Evolutionary conservation across 257 asterid genomes (phyloP).

Genomic region (Solanum medicagineum): DNA sequence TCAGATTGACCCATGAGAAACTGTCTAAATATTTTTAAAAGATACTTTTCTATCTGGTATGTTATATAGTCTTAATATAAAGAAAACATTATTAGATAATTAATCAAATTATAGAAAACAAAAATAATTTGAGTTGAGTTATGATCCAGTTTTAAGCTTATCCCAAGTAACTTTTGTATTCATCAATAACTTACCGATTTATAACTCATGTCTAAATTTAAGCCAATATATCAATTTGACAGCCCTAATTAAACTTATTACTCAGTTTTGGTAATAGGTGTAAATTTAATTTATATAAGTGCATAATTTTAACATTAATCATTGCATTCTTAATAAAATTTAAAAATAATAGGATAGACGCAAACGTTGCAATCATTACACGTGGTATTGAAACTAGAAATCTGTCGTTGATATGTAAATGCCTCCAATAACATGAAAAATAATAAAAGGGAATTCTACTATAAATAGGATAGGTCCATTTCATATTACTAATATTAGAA

Average conservation of each 20-base stretch:
- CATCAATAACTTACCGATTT: neutral
- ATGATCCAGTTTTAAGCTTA: neutral
- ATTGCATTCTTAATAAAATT: neutral
- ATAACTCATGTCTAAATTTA: neutral
- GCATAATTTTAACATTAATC: neutral
- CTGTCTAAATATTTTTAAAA: neutral
- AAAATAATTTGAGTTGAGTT: neutral
- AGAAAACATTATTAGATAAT: neutral
- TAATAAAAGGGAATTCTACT: neutral
- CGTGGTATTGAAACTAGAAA: neutral
- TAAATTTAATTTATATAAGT: neutral
- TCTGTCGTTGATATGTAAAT: neutral
- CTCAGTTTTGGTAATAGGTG: neutral
- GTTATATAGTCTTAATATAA: neutral
- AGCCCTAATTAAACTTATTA: neutral
- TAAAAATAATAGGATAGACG: neutral
- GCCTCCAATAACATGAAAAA: neutral
- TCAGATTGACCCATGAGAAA: neutral
- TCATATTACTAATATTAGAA: neutral
- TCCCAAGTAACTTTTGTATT: neutral
- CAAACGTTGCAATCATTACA: neutral
- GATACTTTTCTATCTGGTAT: neutral
- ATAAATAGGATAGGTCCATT: neutral
- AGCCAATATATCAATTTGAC: neutral
- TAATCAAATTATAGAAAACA: neutral